Conservation (phyloP, 805 yeast genomes). For the Starmerella apicola region DNA sequence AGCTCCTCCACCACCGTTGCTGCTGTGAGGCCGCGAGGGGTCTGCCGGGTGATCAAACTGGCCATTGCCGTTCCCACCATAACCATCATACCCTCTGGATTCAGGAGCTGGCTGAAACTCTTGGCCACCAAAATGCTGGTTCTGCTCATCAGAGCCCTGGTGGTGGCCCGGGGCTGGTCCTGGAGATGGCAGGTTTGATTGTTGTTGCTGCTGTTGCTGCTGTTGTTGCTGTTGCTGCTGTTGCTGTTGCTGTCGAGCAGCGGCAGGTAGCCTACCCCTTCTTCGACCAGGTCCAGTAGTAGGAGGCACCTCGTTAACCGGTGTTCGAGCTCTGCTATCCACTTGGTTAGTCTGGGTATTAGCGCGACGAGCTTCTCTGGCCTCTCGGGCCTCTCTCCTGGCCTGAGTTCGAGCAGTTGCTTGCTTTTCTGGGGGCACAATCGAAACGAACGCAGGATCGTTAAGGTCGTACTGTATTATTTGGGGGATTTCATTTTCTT, state of each 20-base stretch:
- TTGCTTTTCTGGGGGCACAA: slow-evolving; percentile 37
- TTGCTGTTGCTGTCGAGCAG: slow-evolving; percentile 13
- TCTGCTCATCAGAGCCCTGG: no score
- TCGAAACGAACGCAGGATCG: slow-evolving; percentile 81
- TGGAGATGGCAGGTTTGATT: background rate
- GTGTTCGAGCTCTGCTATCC: slow-evolving; percentile 15
- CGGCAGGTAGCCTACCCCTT: slow-evolving; percentile 13
- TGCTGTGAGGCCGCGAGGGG: no score
- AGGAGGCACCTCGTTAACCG: slow-evolving; percentile 4
- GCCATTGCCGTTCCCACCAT: no score
- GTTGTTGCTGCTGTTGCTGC: background rate
- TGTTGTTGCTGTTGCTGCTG: slow-evolving; percentile 5
- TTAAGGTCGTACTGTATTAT: slow-evolving; percentile 45
- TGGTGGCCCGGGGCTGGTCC: background rate
- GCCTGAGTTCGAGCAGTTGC: slow-evolving; percentile 69
- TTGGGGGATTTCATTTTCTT: slow-evolving; percentile 72
- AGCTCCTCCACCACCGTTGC: no score
- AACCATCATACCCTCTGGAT: no score
- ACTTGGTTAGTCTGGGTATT: slow-evolving; percentile 21
- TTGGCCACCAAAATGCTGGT: no score
- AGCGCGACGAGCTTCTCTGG: slow-evolving; percentile 46
- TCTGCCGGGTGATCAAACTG: no score
- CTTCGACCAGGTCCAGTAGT: slow-evolving; percentile 9
- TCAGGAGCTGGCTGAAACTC: no score
- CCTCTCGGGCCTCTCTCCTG: slow-evolving; percentile 86